Conservation (phyloP, 768 basidiomycete species). For the Austroboletus eburneus region DNA sequence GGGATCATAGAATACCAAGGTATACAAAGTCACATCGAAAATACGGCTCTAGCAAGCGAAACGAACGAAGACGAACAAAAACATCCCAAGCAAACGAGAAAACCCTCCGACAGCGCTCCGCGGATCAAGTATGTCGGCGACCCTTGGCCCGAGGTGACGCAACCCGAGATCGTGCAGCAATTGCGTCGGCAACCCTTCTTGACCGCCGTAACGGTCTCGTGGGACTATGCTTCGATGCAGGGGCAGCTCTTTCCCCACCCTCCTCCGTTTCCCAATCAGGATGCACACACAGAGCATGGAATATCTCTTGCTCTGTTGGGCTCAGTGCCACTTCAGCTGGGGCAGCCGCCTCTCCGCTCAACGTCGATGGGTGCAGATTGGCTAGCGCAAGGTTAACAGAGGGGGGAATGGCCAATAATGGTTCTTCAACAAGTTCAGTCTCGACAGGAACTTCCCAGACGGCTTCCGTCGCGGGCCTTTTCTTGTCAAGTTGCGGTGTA, state of each 20-base stretch:
- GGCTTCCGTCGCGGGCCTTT: conserved; percentile 7
- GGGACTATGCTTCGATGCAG: background rate
- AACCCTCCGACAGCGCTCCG: background rate
- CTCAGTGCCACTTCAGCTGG: conserved; percentile 48
- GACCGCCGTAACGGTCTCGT: conserved; percentile 40
- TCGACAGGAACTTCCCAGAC: conserved; percentile 22
- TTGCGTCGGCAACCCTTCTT: conserved; percentile 62
- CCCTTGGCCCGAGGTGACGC: conserved; percentile 30
- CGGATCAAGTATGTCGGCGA: conserved; percentile 23
- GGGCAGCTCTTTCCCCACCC: conserved; percentile 11
- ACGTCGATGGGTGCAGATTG: conserved; percentile 19
- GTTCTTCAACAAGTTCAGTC: conserved; percentile 18
- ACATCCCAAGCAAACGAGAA: background rate
- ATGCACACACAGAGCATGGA: conserved; percentile 56
- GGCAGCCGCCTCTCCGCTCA: conserved; percentile 8
- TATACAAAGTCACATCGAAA: conserved; percentile 19
- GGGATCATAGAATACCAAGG: conserved; percentile 26
- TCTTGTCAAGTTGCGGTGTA: conserved; percentile 3
- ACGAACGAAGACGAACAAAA: conserved; percentile 8
- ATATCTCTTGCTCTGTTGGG: conserved; percentile 68
- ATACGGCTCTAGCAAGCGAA: conserved; percentile 24
- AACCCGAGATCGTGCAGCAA: conserved; percentile 46
- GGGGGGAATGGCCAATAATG: conserved; percentile 21
- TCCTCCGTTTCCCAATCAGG: conserved; percentile 50
- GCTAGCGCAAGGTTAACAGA: conserved; percentile 30